A percentile compares a stretch with the other conserved stretches of the same genome.
phyloP scores from a whole-genome alignment of 2,329 filamentous ascomycete genomes.

The Endoconidiophora laricicola region DNA sequence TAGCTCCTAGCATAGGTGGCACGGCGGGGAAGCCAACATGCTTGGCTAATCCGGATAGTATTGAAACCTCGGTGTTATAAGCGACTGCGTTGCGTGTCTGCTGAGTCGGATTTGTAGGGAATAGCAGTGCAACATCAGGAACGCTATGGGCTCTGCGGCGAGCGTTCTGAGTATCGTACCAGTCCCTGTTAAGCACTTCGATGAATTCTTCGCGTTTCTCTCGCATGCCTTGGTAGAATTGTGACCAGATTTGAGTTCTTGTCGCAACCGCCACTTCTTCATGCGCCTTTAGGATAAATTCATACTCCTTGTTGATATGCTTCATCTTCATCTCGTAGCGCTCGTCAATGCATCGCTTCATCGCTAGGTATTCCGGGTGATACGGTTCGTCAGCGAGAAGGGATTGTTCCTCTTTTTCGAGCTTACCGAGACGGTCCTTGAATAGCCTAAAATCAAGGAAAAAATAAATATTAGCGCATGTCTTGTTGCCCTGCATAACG shows the following conservation, averaged over 20 bases:
- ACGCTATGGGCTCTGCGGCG: constrained; percentile 66
- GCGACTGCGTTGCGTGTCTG: constrained; percentile 73
- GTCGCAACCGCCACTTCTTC: constrained; percentile 63
- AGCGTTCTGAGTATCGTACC: constrained; percentile 85
- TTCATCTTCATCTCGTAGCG: constrained; percentile 66
- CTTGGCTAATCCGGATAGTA: constrained; percentile 80
- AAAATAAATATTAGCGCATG: constrained; percentile 16
- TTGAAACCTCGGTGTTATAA: constrained; percentile 89
- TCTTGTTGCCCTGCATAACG: neutral
- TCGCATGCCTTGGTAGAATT: constrained; percentile 76
- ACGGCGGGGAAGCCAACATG: constrained; percentile 92
- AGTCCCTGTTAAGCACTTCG: constrained; percentile 68
- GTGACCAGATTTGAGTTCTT: constrained; percentile 70
- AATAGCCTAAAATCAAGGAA: constrained; percentile 44
- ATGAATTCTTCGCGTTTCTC: constrained; percentile 68
- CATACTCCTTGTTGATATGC: constrained; percentile 56
- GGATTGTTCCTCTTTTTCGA: constrained; percentile 55
- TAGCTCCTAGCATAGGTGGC: constrained; percentile 63
- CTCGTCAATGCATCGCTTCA: constrained; percentile 74
- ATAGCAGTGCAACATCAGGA: constrained; percentile 66
- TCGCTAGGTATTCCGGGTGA: constrained; percentile 83
- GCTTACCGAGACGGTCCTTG: constrained; percentile 68
- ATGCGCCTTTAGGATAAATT: constrained; percentile 57
- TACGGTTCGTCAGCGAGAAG: constrained; percentile 43
- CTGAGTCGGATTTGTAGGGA: constrained; percentile 58